Evolutionary conservation across 2,329 filamentous ascomycete genomes (phyloP).

Genomic region (Stagonosporopsis rhizophila): DNA sequence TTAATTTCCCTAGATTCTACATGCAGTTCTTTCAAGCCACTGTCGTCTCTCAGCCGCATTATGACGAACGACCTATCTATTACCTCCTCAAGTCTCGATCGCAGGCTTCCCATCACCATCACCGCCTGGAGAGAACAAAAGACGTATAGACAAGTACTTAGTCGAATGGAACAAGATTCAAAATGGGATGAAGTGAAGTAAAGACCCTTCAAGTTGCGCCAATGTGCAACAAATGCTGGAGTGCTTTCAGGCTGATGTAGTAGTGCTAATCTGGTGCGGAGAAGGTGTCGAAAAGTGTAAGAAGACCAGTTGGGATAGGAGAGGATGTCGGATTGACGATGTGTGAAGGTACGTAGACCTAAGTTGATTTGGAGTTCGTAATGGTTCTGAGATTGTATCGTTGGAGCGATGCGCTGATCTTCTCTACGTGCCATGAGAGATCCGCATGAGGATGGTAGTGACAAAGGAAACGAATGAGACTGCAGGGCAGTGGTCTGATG

Average conservation of each 20-base stretch:
- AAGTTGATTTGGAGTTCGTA: slow-evolving; percentile 40
- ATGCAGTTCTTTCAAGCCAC: slow-evolving; percentile 31
- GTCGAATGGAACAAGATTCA: slow-evolving; percentile 20
- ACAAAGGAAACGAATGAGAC: slow-evolving; percentile 47
- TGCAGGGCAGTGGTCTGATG: slow-evolving; percentile 37
- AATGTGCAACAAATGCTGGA: slow-evolving; percentile 9
- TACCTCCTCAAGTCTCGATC: slow-evolving; percentile 30
- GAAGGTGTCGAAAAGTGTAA: slow-evolving; percentile 27
- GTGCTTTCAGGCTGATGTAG: slow-evolving; percentile 14
- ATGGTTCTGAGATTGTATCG: slow-evolving; percentile 43
- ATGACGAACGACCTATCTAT: slow-evolving; percentile 35
- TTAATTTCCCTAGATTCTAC: slow-evolving; percentile 35
- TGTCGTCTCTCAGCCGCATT: slow-evolving; percentile 33
- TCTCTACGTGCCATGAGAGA: slow-evolving; percentile 41
- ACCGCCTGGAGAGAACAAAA: slow-evolving; percentile 38
- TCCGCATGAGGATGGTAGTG: slow-evolving; percentile 43
- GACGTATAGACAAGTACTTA: slow-evolving; percentile 23
- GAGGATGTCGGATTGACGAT: slow-evolving; percentile 31
- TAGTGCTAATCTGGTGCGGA: slow-evolving; percentile 27
- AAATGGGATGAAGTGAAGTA: slow-evolving; percentile 16
- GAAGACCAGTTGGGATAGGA: slow-evolving; percentile 28
- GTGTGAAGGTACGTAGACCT: slow-evolving; percentile 41
- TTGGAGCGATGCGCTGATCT: slow-evolving; percentile 28
- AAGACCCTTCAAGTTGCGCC: slow-evolving; percentile 11
- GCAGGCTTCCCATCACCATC: slow-evolving; percentile 25